phyloP scores from a whole-genome alignment of 129 eudicot species.

The Lactuca saligna region DNA sequence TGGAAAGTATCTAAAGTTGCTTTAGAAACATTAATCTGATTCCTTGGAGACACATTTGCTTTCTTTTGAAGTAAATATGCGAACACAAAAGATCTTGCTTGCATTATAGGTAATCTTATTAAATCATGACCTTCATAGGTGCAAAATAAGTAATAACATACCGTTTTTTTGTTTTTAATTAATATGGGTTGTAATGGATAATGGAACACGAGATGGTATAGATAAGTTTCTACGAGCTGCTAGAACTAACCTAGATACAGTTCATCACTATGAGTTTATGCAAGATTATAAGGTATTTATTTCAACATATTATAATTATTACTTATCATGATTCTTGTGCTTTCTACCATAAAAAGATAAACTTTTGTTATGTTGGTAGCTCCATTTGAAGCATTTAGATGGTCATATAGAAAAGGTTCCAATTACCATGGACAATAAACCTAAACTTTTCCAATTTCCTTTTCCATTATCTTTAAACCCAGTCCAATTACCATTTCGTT shows the following conservation, averaged over 20 bases:
- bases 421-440: not conserved
- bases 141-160: not conserved
- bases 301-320: not conserved
- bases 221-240: slow-evolving; percentile 96
- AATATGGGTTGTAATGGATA: slow-evolving; percentile 66
- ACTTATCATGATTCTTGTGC: not conserved
- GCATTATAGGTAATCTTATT: no score
- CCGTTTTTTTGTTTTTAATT: no score
- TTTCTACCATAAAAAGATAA: not conserved
- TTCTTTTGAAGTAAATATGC: slow-evolving; percentile 91
- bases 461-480: not conserved
- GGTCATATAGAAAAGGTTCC: slow-evolving; percentile 97
- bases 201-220: slow-evolving; percentile 94
- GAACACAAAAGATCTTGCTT: slow-evolving; percentile 83
- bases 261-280: slow-evolving; percentile 97
- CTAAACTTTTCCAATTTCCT: slow-evolving; percentile 1
- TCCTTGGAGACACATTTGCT: slow-evolving; percentile 77
- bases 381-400: slow-evolving; percentile 93
- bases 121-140: not conserved
- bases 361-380: slow-evolving; percentile 38
- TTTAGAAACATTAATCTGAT: slow-evolving; percentile 81
- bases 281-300: slow-evolving; percentile 92
- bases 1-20: slow-evolving; percentile 81
- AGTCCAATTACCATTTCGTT: slow-evolving; percentile 21
- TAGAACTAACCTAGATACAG: slow-evolving; percentile 90